Evolutionary conservation across 768 basidiomycete species (phyloP).

Genomic region (Psilocybe cubensis): DNA sequence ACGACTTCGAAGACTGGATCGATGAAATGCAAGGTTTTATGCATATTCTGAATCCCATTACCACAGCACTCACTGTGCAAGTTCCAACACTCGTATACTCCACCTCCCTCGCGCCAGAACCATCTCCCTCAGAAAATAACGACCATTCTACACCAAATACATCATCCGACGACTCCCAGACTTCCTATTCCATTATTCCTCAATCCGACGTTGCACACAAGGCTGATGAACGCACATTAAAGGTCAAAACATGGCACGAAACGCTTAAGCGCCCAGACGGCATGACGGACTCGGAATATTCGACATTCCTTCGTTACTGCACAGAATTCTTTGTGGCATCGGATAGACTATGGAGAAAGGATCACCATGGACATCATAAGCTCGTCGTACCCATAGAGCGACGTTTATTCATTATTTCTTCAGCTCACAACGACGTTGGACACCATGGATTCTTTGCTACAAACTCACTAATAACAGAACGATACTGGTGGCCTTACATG

Average conservation of each 20-base stretch:
- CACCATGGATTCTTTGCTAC: conserved; percentile 30
- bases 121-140: background rate
- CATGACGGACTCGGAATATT: conserved; percentile 13
- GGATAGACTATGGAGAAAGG: conserved; percentile 22
- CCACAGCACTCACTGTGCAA: background rate
- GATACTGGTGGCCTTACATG: conserved; percentile 35
- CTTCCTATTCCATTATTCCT: conserved; percentile 13
- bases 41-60: conserved; percentile 16
- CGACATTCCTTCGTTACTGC: conserved; percentile 17
- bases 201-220: conserved; percentile 4
- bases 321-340: conserved; percentile 22
- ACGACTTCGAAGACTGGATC: too few relatives aligned
- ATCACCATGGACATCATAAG: conserved; percentile 23
- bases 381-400: conserved; percentile 18
- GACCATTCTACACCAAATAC: background rate
- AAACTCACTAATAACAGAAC: conserved; percentile 18
- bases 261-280: conserved; percentile 5
- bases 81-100: background rate
- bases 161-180: background rate
- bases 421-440: conserved; percentile 28
- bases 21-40: too few relatives aligned
- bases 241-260: conserved; percentile 9
- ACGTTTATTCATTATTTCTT: conserved; percentile 19
- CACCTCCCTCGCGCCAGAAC: background rate
- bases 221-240: conserved; percentile 12